phyloP scores from a whole-genome alignment of 2,329 filamentous ascomycete genomes.

The Cladosporium colombiae region DNA sequence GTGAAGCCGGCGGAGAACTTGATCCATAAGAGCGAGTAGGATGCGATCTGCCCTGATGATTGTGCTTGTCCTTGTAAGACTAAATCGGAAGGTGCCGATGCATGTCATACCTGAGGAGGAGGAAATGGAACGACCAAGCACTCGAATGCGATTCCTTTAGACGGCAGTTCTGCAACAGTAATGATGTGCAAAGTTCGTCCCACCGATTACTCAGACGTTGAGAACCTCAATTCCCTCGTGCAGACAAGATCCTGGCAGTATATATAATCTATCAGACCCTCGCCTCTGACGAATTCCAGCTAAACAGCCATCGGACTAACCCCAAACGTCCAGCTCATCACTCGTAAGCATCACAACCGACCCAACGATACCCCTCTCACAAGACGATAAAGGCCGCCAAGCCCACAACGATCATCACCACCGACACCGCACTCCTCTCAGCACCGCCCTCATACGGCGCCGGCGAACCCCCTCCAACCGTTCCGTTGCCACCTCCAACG shows the following conservation, averaged over 20 bases:
- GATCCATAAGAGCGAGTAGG: conserved; percentile 34
- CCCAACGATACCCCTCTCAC: not conserved
- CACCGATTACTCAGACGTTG: not conserved
- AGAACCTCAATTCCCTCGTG: not conserved
- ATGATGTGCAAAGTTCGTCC: not conserved
- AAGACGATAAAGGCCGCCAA: not conserved
- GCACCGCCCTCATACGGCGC: conserved; percentile 6
- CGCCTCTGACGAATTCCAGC: not conserved
- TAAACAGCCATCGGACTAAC: not conserved
- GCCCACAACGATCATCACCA: not conserved
- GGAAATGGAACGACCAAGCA: not conserved
- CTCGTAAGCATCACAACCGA: not conserved
- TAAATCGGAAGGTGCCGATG: not conserved
- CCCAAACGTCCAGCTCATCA: not conserved
- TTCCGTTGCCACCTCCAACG: not conserved
- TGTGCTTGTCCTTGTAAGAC: not conserved
- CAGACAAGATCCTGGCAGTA: not conserved
- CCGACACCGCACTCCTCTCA: not conserved
- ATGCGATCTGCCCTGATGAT: not conserved
- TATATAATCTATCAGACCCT: not conserved
- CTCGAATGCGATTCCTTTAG: not conserved
- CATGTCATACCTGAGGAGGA: not conserved
- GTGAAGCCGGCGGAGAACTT: conserved; percentile 37
- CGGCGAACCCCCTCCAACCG: not conserved
- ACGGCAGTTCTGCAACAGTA: not conserved